Evolutionary conservation across 768 basidiomycete genomes (phyloP).

Genomic region (Phallus indusiatus): DNA sequence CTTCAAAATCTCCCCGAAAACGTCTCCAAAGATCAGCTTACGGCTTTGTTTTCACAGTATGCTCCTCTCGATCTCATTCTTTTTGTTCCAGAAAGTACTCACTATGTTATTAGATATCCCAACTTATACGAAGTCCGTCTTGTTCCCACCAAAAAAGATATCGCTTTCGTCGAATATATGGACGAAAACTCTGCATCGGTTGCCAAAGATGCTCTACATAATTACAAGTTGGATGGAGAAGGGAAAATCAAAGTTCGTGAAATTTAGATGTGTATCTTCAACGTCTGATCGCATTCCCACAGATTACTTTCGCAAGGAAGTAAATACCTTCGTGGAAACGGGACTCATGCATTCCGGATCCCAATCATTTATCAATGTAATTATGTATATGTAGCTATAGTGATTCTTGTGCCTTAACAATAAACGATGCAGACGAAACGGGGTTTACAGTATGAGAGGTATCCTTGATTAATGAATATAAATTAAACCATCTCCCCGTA

Average conservation of each 20-base stretch:
- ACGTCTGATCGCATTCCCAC: constrained; percentile 11
- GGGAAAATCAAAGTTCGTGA: constrained; percentile 88
- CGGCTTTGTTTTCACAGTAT: constrained; percentile 85
- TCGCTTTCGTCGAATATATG: constrained; percentile 95
- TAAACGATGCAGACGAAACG: background rate
- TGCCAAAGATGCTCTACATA: constrained; percentile 95
- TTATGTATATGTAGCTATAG: too few species aligned
- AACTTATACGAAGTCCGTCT: constrained; percentile 97
- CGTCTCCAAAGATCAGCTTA: constrained; percentile 87
- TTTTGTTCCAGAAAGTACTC: background rate
- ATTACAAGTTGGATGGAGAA: constrained; percentile 94
- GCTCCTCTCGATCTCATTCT: constrained; percentile 20
- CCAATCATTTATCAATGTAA: too few species aligned
- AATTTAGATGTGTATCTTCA: background rate
- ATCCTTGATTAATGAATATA: background rate
- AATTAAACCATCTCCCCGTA: constrained; percentile 55
- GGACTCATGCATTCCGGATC: too few species aligned
- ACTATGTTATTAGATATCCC: constrained; percentile 56
- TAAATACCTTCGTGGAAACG: constrained; percentile 20
- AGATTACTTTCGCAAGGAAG: constrained; percentile 74
- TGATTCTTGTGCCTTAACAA: too few species aligned
- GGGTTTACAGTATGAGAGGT: background rate
- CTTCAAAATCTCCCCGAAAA: constrained; percentile 91
- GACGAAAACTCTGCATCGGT: constrained; percentile 88
- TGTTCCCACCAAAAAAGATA: constrained; percentile 94